Conservation (phyloP, 148 eudicot species). For the Rhododendron vialii region DNA sequence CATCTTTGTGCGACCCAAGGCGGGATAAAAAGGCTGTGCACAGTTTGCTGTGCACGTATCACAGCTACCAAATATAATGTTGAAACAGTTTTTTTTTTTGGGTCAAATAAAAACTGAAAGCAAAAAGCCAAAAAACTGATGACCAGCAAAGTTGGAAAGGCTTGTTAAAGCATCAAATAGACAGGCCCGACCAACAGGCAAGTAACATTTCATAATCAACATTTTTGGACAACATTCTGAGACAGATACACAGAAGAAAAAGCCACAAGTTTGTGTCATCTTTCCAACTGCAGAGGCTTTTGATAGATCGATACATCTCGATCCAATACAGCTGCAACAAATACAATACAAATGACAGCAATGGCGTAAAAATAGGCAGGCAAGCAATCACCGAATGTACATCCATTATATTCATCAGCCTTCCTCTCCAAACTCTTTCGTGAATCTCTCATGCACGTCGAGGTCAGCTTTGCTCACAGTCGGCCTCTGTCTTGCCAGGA, state of each 20-base stretch:
- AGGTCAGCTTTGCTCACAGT: conserved; percentile 95
- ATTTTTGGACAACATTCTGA: neutral
- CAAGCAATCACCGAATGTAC: neutral
- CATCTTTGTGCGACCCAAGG: no score
- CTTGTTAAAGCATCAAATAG: neutral
- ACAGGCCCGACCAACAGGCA: neutral
- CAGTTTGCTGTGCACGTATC: no score
- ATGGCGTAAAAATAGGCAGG: neutral
- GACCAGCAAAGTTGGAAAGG: neutral
- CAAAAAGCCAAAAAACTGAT: neutral
- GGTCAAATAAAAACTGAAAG: neutral
- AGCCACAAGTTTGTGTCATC: neutral
- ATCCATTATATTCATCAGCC: conserved; percentile 30
- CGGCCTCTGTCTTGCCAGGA: conserved; percentile 85
- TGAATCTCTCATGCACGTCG: conserved; percentile 88
- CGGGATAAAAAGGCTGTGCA: no score
- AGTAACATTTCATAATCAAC: conserved; percentile 2
- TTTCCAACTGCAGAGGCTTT: neutral
- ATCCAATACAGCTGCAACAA: conserved; percentile 15
- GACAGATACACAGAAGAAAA: conserved; percentile 8
- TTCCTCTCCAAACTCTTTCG: conserved; percentile 93
- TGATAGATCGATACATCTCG: conserved; percentile 6
- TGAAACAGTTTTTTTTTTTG: neutral
- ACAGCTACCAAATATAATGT: neutral
- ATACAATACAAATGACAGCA: conserved; percentile 16